phyloP scores from a whole-genome alignment of 352 stramenopile genomes.

The Globisporangium paroecandrum region DNA sequence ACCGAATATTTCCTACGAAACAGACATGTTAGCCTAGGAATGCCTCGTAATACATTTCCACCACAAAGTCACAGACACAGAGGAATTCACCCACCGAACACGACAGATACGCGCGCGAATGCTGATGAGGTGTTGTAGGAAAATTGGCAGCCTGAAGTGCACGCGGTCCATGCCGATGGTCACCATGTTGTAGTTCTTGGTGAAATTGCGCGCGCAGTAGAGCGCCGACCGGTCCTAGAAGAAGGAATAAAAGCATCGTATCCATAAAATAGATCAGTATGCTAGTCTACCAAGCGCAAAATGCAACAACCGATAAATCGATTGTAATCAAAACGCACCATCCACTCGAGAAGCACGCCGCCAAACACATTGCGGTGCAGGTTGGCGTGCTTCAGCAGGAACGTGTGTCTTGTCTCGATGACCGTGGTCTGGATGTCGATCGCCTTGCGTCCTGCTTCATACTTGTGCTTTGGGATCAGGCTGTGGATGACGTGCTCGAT shows the following conservation, averaged over 20 bases:
- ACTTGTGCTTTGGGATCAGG: conserved; percentile 26
- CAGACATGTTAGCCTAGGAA: not conserved
- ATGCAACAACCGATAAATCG: not conserved
- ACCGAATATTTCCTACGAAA: conserved; percentile 30
- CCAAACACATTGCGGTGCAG: conserved; percentile 38
- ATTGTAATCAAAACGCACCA: conserved; percentile 21
- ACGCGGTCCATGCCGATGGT: conserved; percentile 77
- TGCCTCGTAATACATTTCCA: not conserved
- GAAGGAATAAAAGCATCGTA: not conserved
- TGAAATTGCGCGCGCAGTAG: conserved; percentile 70
- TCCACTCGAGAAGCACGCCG: conserved; percentile 41
- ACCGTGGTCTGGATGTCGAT: conserved; percentile 34
- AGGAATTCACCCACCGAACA: conserved; percentile 39
- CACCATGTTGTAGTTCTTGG: conserved; percentile 72
- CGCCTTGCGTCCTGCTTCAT: conserved; percentile 9
- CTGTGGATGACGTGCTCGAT: conserved; percentile 26
- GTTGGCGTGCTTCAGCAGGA: conserved; percentile 41
- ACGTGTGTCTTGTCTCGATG: conserved; percentile 35
- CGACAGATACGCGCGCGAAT: conserved; percentile 58
- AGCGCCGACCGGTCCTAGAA: conserved; percentile 52
- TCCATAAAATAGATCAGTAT: not conserved
- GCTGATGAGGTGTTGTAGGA: conserved; percentile 49
- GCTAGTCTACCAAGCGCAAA: not conserved
- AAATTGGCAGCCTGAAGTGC: conserved; percentile 68
- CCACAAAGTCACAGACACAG: not conserved